A percentile compares a stretch with the other conserved stretches of the same genome.
phyloP scores from a whole-genome alignment of 306 rosid species.

The Cucumis sativus region Cucumber_9930_V3 NC_026661.2:21006501-21007000 shows the following conservation, averaged over 20 bases:
- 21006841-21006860: not conserved
- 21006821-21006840: constrained; percentile 14
- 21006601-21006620: constrained; percentile 75
- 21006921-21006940: not conserved
- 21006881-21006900: not conserved
- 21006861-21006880: not conserved
- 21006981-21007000: no score
- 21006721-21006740: constrained; percentile 51
- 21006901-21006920: not conserved
- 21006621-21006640: constrained; percentile 83
- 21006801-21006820: constrained; percentile 47
- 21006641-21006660: constrained; percentile 84
- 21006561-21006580: constrained; percentile 89
- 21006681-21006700: constrained; percentile 91
- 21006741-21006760: constrained; percentile 74
- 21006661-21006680: constrained; percentile 69
- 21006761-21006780: constrained; percentile 78
- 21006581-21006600: constrained; percentile 93
- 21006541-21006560: constrained; percentile 78
- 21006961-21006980: no score
- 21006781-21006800: constrained; percentile 39
- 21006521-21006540: constrained; percentile 68
- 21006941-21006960: not conserved
- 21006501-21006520: constrained; percentile 93
- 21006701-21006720: constrained; percentile 54